A percentile compares a stretch with the other conserved stretches of the same genome.
Conservation (phyloP, 2,329 filamentous ascomycete species). For the Clarireedia hainanense region DNA sequence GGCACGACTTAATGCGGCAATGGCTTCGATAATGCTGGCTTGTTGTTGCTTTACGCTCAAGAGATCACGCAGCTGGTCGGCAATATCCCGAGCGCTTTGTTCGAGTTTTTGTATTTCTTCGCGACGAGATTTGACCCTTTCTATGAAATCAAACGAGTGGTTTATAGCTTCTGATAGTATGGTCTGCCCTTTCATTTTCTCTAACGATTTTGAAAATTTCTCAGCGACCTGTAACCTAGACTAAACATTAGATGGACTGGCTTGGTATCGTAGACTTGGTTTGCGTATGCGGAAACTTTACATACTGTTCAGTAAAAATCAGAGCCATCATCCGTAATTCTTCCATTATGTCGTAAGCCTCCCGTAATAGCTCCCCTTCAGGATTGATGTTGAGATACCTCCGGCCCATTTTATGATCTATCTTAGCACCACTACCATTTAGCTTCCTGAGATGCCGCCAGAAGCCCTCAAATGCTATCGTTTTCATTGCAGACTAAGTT, state of each 20-base stretch:
- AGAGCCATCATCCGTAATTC: conserved; percentile 39
- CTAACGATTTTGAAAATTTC: conserved; percentile 6
- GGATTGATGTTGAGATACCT: conserved; percentile 32
- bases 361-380: conserved; percentile 34
- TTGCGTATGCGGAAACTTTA: not conserved
- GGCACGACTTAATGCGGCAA: not conserved
- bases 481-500: conserved; percentile 33
- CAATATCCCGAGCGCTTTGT: not conserved
- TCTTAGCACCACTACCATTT: not conserved
- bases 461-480: conserved; percentile 32
- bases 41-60: conserved; percentile 40
- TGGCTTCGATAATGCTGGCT: conserved; percentile 36
- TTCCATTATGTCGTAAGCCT: conserved; percentile 39
- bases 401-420: not conserved
- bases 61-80: conserved; percentile 26
- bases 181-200: not conserved
- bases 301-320: conserved; percentile 28
- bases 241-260: not conserved
- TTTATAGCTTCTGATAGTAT: not conserved
- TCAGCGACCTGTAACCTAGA: conserved; percentile 8
- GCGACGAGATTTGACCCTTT: not conserved
- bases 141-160: not conserved
- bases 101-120: not conserved
- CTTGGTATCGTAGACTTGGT: too few relatives aligned
- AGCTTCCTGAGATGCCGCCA: conserved; percentile 19